phyloP scores from a whole-genome alignment of 805 yeast genomes.

The Saccharomycodes ludwigii region DNA sequence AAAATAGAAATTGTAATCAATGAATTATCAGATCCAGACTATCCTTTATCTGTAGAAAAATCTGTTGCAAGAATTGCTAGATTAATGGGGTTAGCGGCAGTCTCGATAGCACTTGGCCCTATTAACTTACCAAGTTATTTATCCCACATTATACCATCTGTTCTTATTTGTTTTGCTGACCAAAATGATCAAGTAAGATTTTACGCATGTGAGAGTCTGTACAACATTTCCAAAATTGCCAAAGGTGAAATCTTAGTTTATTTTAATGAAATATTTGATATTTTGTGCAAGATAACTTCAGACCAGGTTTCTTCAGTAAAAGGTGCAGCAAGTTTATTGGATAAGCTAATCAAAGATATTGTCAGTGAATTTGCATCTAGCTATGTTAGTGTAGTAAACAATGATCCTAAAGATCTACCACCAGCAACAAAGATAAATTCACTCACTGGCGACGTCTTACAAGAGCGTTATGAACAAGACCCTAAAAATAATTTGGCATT shows the following conservation, averaged over 20 bases:
- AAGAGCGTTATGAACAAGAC: constrained; percentile 46
- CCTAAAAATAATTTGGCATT: constrained; percentile 45
- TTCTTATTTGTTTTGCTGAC: constrained; percentile 89
- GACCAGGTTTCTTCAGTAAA: constrained; percentile 86
- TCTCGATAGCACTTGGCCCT: constrained; percentile 82
- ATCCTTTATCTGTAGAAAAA: constrained; percentile 48
- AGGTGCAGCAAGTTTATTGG: constrained; percentile 89
- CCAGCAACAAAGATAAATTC: constrained; percentile 37
- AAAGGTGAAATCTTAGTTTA: constrained; percentile 85
- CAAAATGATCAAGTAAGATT: constrained; percentile 95
- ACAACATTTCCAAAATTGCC: constrained; percentile 93
- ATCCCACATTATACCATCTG: constrained; percentile 83
- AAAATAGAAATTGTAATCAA: constrained; percentile 34
- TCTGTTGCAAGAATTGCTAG: constrained; percentile 92
- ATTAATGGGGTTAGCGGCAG: constrained; percentile 88
- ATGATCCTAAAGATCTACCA: constrained; percentile 30
- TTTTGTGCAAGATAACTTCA: constrained; percentile 76
- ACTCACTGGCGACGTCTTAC: constrained; percentile 41
- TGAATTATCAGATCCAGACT: constrained; percentile 39
- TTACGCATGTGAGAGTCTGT: constrained; percentile 91
- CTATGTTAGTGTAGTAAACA: constrained; percentile 63
- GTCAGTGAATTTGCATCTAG: constrained; percentile 90
- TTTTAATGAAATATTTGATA: constrained; percentile 92
- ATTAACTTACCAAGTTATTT: constrained; percentile 73
- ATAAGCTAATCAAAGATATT: constrained; percentile 82